phyloP scores from a whole-genome alignment of 345 rosid genomes.

The Populus tremula region DNA sequence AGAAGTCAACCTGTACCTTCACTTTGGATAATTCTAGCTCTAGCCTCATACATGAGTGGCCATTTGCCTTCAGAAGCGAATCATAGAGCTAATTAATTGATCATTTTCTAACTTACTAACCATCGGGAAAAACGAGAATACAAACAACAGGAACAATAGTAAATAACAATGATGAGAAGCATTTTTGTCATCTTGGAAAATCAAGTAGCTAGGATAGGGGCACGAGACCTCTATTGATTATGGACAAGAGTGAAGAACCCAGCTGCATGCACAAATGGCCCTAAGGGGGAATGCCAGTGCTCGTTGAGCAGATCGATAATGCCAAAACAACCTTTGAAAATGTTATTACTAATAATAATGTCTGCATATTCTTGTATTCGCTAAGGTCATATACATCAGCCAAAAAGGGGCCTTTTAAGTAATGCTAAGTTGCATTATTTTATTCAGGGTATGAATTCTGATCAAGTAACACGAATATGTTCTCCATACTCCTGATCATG shows the following conservation, averaged over 20 bases:
- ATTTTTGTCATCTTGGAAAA: too few relatives aligned
- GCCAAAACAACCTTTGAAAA: slow-evolving; percentile 10
- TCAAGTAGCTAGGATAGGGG: too few relatives aligned
- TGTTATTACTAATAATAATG: not conserved
- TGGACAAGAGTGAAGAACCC: not conserved
- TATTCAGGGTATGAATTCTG: not conserved
- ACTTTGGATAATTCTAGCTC: too few relatives aligned
- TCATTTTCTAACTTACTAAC: too few relatives aligned
- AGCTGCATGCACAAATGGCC: not conserved
- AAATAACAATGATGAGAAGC: too few relatives aligned
- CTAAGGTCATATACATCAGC: slow-evolving; percentile 11
- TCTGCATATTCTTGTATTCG: slow-evolving; percentile 15
- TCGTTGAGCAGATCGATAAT: not conserved
- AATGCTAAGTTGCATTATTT: not conserved
- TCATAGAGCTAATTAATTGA: too few relatives aligned
- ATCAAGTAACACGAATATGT: not conserved
- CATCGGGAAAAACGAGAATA: too few relatives aligned
- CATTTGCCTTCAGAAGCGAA: too few relatives aligned
- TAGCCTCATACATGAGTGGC: too few relatives aligned
- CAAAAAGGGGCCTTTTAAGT: slow-evolving; percentile 11
- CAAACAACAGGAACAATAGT: too few relatives aligned
- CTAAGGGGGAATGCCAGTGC: not conserved
- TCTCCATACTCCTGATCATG: too few relatives aligned
- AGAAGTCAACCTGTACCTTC: too few relatives aligned
- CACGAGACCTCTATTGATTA: not conserved